These are phyloP conservation scores for Cynanchum wilfordii DNA, from an alignment of 257 asterid species.

Conservation along the genomic window DNA sequence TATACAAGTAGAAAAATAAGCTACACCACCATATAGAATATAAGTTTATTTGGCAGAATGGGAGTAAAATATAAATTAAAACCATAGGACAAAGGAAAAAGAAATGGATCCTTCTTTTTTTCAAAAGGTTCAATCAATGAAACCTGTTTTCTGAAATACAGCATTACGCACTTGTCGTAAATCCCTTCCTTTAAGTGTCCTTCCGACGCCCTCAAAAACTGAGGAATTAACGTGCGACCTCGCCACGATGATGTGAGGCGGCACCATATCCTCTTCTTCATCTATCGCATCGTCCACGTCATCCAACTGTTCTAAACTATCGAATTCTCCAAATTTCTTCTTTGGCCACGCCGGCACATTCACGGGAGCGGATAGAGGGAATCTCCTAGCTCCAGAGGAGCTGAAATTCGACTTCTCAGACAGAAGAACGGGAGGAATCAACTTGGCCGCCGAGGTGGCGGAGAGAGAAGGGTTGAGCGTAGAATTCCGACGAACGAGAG, in stretches of 20 bases:
- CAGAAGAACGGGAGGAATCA: slow-evolving; percentile 27
- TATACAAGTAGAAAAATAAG: slow-evolving; percentile 2
- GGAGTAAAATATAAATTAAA: background rate
- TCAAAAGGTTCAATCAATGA: slow-evolving; percentile 43
- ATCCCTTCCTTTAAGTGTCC: slow-evolving; percentile 89
- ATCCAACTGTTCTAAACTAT: slow-evolving; percentile 28
- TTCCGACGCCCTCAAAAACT: slow-evolving; percentile 84
- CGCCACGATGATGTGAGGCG: slow-evolving; percentile 93
- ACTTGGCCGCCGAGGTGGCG: slow-evolving; percentile 27
- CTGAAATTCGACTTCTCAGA: slow-evolving; percentile 29
- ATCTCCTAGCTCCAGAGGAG: slow-evolving; percentile 21
- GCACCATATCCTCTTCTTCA: slow-evolving; percentile 61
- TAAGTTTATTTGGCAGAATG: slow-evolving; percentile 6
- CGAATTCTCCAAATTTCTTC: slow-evolving; percentile 18
- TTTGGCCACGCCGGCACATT: slow-evolving; percentile 69
- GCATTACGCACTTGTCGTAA: slow-evolving; percentile 76
- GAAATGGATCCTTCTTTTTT: background rate
- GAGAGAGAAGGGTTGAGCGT: slow-evolving; percentile 35
- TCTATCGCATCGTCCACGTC: slow-evolving; percentile 40
- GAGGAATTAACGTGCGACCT: slow-evolving; percentile 85
- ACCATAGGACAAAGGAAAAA: background rate
- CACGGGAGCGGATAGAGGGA: slow-evolving; percentile 80
- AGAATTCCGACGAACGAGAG: slow-evolving; percentile 50
- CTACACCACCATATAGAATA: background rate
- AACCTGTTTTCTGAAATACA: slow-evolving; percentile 88